Evolutionary conservation across 1,139 yeast species (phyloP).

Genomic region (Hyphopichia wangnamkhiaoensis): DNA sequence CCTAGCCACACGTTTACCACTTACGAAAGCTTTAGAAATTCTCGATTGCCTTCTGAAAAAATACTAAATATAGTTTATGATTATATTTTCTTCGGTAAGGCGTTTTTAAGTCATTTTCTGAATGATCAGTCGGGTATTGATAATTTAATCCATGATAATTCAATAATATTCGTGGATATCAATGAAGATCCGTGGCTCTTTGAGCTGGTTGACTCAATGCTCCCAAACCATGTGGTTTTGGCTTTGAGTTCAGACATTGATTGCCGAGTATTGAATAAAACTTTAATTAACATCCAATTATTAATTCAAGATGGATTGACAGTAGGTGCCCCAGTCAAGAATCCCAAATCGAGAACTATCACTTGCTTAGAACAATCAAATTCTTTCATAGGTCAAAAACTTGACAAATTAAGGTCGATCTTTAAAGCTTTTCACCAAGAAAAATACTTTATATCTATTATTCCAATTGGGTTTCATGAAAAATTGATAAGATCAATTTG

Average conservation of each 20-base stretch:
- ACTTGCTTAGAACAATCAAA: conserved; percentile 1
- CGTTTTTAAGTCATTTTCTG: background rate
- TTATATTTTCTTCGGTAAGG: background rate
- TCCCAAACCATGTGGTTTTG: conserved; percentile 12
- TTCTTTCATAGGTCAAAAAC: background rate
- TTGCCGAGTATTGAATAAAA: conserved; percentile 13
- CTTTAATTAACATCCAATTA: conserved; percentile 6
- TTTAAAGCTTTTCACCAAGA: background rate
- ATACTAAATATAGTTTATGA: too few species aligned
- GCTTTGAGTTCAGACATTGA: conserved; percentile 16
- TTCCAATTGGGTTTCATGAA: background rate
- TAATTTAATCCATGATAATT: conserved; percentile 4
- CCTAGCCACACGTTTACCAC: background rate
- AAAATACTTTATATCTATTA: conserved; percentile 1
- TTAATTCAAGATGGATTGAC: conserved; percentile 8
- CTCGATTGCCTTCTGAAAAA: too few species aligned
- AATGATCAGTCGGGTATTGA: background rate
- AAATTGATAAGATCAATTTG: conserved; percentile 12
- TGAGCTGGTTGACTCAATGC: conserved; percentile 8
- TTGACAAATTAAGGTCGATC: background rate
- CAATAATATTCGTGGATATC: conserved; percentile 18
- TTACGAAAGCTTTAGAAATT: background rate
- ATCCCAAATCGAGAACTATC: background rate
- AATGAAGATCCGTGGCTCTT: conserved; percentile 17
- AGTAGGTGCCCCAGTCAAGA: background rate